Evolutionary conservation across 1,284 basidiomycete genomes (phyloP), one percentile per base, ranked within the genome.

Genomic region (Megacollybia platyphylla): DNA sequence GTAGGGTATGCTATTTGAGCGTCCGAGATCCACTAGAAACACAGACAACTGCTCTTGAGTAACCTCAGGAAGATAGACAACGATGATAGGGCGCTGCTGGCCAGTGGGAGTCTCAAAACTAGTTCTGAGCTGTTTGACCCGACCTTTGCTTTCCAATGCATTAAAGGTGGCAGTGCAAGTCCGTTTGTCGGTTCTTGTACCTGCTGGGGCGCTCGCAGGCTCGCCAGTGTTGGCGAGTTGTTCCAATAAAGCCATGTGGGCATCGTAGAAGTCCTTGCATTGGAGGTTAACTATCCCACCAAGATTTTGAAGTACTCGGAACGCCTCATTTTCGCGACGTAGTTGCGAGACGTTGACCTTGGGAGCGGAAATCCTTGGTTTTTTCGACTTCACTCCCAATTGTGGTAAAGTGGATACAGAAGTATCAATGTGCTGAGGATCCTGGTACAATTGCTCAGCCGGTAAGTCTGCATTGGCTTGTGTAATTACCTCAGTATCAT

Each of bases 271-370:
- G 43, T 84, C 79, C 48, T 76, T 85, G 11, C 71, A 69, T 47
- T 76, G 74, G 15, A 71, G 64, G 51, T 79, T 79, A 29, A 70
- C 59, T 28, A 87, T 74, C 0, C 84, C 84, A 5, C 78, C 77
- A 44, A 71, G 60, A 28, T 64, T 66, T 47, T 76, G 67, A 10
- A 88, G 58, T 8, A 87, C 65, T 27, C 71, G 74, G 38, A 76
- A 55, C 36, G 87, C 58, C 57, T 88, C 86, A 48, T 82, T 86
- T 59, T 87, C 82, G 20, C 86, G 73, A 7, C 85, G 77, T 20
- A 83, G 61, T 47, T 79, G 71, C 9, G 85, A 81, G 10, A 88
- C 72, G 49, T 87, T 88, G 37, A 74, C 64, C 62, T 71, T 7
- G 59, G 52, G 13, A 63, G 62, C 53, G 30, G 31, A 35, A 15